phyloP scores from a whole-genome alignment of 73 alveolate genomes.

The Paramecium caudatum region DNA sequence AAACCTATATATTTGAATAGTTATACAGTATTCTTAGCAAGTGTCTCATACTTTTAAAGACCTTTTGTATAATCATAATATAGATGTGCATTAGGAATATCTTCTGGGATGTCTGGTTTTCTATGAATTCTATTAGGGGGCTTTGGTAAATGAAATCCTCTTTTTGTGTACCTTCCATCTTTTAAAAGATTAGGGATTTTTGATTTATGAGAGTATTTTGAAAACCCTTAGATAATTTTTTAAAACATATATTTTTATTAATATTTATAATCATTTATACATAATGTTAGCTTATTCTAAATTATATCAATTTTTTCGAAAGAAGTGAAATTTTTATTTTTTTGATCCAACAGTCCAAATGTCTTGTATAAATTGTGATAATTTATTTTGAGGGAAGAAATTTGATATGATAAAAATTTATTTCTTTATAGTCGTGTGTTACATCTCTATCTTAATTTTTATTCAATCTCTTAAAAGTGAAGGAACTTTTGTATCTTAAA shows the following conservation, averaged over 20 bases:
- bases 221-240: slow-evolving; percentile 50
- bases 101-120: slow-evolving; percentile 35
- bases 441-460: too few relatives aligned
- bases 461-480: too few relatives aligned
- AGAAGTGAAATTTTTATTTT: too few relatives aligned
- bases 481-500: too few relatives aligned
- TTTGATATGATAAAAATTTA: too few relatives aligned
- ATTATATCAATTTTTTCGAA: background rate
- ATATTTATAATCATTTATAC: background rate
- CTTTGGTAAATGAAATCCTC: background rate
- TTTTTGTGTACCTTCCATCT: slow-evolving; percentile 35
- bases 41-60: background rate
- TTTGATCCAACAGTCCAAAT: too few relatives aligned
- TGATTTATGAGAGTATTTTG: slow-evolving; percentile 23
- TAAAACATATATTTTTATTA: slow-evolving; percentile 19
- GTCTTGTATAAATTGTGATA: too few relatives aligned
- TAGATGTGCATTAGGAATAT: slow-evolving; percentile 58
- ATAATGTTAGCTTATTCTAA: too few relatives aligned
- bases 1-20: background rate
- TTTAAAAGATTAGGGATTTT: slow-evolving; percentile 37
- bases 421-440: too few relatives aligned
- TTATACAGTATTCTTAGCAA: background rate
- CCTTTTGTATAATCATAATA: slow-evolving; percentile 21
- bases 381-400: too few relatives aligned
- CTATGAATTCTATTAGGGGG: background rate